Percentiles rank a stretch among this genome's conserved stretches.
phyloP scores from a whole-genome alignment of 2,329 filamentous ascomycete species.

The Penicillium sp. region DNA sequence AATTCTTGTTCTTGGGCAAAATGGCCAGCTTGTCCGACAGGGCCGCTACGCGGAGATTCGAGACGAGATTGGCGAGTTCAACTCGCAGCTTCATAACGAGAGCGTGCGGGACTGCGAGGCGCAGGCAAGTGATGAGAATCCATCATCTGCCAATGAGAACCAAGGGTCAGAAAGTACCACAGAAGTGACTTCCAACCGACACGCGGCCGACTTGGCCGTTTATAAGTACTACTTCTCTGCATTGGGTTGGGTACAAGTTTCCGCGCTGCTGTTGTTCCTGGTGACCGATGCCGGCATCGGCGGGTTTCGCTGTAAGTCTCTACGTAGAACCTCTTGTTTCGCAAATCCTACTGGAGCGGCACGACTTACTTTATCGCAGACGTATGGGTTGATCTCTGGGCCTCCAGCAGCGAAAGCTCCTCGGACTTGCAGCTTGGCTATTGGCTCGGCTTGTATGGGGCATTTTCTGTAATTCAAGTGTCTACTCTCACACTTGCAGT shows the following conservation, averaged over 20 bases:
- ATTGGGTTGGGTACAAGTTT: conserved; percentile 14
- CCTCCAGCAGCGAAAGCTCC: conserved; percentile 9
- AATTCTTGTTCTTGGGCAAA: no score
- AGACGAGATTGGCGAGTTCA: no score
- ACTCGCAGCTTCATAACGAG: no score
- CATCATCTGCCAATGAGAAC: no score
- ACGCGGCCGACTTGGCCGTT: conserved; percentile 13
- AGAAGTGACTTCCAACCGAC: conserved; percentile 13
- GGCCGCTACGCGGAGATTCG: no score
- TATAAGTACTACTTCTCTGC: conserved; percentile 19
- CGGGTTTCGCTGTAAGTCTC: conserved; percentile 5
- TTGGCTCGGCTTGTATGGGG: conserved; percentile 16
- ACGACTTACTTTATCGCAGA: conserved; percentile 3
- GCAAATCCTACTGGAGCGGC: not conserved
- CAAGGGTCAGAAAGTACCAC: no score
- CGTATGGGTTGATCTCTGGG: conserved; percentile 15
- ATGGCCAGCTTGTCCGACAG: no score
- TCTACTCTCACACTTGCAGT: no score
- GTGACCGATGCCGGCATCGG: conserved; percentile 3
- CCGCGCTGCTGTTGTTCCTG: conserved; percentile 12
- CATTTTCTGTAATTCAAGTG: conserved; percentile 6
- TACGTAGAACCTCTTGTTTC: not conserved
- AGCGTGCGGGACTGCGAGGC: no score
- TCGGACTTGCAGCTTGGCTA: conserved; percentile 7
- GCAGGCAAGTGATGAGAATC: no score